Conservation (phyloP, 768 basidiomycete species). For the Cubamyces lactineus region DNA sequence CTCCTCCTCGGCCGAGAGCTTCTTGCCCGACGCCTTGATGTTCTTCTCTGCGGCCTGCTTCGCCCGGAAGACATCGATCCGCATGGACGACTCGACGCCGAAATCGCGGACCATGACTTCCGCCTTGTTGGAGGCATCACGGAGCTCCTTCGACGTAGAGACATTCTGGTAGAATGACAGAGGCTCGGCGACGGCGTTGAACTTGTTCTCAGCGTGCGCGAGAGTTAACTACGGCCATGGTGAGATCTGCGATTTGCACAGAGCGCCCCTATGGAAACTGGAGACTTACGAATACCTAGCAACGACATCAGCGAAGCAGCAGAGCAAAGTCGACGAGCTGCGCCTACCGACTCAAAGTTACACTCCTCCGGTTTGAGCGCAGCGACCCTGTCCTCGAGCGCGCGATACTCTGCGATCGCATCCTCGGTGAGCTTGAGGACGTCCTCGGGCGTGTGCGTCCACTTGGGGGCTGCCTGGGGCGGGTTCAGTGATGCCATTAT, state of each 20-base stretch:
- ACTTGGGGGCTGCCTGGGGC: conserved; percentile 66
- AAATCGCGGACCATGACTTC: conserved; percentile 74
- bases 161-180: conserved; percentile 84
- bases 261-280: conserved; percentile 20
- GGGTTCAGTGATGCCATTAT: conserved; percentile 55
- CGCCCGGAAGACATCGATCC: conserved; percentile 76
- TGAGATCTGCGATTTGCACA: conserved; percentile 21
- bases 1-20: conserved; percentile 65
- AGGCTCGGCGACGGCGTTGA: conserved; percentile 57
- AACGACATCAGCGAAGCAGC: conserved; percentile 3
- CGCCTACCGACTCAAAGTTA: conserved; percentile 67
- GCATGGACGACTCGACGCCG: conserved; percentile 77
- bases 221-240: conserved; percentile 52
- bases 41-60: conserved; percentile 73
- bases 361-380: conserved; percentile 58
- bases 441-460: conserved; percentile 68
- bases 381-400: conserved; percentile 60
- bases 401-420: conserved; percentile 58
- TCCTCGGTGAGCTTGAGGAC: conserved; percentile 60
- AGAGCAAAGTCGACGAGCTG: background rate
- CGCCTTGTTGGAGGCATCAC: conserved; percentile 78
- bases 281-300: conserved; percentile 72
- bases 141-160: conserved; percentile 69
- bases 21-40: conserved; percentile 58
- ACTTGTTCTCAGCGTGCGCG: conserved; percentile 59